Evolutionary conservation across 2,329 filamentous ascomycete species (phyloP).

Genomic region (Pseudonectria foliicola): DNA sequence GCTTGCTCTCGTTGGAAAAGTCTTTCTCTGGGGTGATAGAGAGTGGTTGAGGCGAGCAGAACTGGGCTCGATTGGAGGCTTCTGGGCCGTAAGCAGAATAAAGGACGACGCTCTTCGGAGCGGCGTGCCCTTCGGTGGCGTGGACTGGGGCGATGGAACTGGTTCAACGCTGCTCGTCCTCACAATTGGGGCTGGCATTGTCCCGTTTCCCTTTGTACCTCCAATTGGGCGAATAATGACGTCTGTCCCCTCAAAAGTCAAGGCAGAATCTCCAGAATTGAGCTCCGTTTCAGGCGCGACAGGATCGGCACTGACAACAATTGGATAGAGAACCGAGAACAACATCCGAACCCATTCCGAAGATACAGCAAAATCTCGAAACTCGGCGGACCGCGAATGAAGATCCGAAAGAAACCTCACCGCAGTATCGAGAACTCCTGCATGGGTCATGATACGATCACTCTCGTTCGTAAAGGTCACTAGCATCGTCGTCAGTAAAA

Average conservation of each 20-base stretch:
- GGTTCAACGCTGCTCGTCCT: constrained; percentile 57
- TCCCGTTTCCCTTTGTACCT: constrained; percentile 30
- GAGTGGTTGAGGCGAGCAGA: constrained; percentile 52
- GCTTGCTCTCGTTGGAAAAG: constrained; percentile 45
- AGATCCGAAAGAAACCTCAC: constrained; percentile 74
- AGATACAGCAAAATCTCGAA: constrained; percentile 72
- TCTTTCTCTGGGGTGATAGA: constrained; percentile 34
- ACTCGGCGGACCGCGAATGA: constrained; percentile 67
- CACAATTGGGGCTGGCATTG: constrained; percentile 61
- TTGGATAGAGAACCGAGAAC: constrained; percentile 74
- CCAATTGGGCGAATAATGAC: constrained; percentile 72
- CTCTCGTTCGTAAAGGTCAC: constrained; percentile 29
- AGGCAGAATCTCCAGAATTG: constrained; percentile 70
- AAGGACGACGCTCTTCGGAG: constrained; percentile 84
- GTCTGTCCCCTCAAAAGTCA: constrained; percentile 81
- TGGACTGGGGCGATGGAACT: constrained; percentile 40
- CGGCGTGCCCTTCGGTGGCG: constrained; percentile 48
- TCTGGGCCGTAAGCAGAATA: constrained; percentile 72
- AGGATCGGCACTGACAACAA: constrained; percentile 78
- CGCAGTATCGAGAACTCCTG: constrained; percentile 64
- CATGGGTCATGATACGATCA: constrained; percentile 44
- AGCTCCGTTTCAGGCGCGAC: constrained; percentile 80
- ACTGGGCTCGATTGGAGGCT: constrained; percentile 49
- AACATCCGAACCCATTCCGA: constrained; percentile 79
- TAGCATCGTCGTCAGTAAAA: constrained; percentile 12